A percentile compares a stretch with the other conserved stretches of the same genome.
Conservation (phyloP, 768 basidiomycete species). For the Suillus luteus region DNA sequence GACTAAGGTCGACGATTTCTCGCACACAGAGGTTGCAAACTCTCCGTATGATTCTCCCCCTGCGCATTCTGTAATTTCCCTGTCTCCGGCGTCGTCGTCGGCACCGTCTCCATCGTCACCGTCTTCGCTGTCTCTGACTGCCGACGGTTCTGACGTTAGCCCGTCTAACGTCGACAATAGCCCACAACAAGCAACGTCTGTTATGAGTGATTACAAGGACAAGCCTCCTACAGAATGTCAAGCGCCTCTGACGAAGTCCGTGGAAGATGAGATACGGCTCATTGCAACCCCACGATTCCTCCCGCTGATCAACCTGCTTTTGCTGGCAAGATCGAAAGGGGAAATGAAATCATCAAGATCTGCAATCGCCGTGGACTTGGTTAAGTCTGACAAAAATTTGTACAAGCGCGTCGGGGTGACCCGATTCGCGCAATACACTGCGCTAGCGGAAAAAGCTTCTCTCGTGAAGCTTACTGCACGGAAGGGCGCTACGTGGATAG, state of each 20-base stretch:
- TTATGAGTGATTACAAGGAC: constrained; percentile 11
- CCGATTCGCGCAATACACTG: constrained; percentile 29
- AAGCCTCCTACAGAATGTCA: constrained; percentile 7
- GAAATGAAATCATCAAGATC: constrained; percentile 40
- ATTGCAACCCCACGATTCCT: constrained; percentile 32
- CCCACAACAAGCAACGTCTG: constrained; percentile 6
- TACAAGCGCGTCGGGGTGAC: constrained; percentile 31
- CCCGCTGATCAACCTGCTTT: constrained; percentile 27
- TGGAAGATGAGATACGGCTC: constrained; percentile 14
- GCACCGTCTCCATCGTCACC: background rate
- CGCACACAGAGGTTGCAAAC: background rate
- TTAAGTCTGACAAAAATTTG: constrained; percentile 25
- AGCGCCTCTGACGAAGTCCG: constrained; percentile 1
- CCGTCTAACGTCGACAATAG: constrained; percentile 4
- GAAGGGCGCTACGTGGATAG: constrained; percentile 27
- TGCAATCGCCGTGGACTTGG: constrained; percentile 37
- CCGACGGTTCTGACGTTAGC: background rate
- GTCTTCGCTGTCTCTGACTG: background rate
- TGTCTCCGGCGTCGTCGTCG: background rate
- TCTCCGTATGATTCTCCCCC: background rate
- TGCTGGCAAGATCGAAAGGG: constrained; percentile 32
- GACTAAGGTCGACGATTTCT: background rate
- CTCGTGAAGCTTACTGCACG: constrained; percentile 28
- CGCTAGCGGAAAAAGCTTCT: constrained; percentile 29
- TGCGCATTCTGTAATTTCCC: background rate